phyloP scores from a whole-genome alignment of 108 stramenopile species.

The Cyclotella choctawhatcheeana region DNA sequence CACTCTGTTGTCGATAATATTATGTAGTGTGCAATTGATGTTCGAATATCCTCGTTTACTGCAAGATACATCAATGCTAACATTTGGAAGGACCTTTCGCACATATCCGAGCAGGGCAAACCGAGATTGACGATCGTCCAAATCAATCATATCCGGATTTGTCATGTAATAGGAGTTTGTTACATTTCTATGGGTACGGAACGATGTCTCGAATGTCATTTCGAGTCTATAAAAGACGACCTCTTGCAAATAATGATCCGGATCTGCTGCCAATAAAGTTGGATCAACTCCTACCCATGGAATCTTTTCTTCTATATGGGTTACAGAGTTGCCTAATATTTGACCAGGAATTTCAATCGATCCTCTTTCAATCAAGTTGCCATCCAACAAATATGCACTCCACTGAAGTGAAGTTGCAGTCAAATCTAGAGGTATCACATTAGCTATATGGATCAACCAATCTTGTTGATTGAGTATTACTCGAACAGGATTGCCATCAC shows the following conservation, averaged over 20 bases:
- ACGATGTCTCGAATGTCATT: neutral
- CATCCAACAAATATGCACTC: slow-evolving; percentile 32
- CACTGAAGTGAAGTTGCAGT: slow-evolving; percentile 12
- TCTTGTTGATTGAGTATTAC: slow-evolving; percentile 32
- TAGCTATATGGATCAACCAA: slow-evolving; percentile 39
- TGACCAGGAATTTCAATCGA: neutral
- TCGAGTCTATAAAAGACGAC: slow-evolving; percentile 33
- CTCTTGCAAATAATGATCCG: slow-evolving; percentile 1
- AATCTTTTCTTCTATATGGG: slow-evolving; percentile 16
- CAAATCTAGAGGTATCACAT: slow-evolving; percentile 15
- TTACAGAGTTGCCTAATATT: slow-evolving; percentile 21
- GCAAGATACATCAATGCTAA: slow-evolving; percentile 22
- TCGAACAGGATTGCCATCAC: slow-evolving; percentile 16
- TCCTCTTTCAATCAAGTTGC: slow-evolving; percentile 14
- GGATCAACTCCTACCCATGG: slow-evolving; percentile 24
- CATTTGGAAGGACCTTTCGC: slow-evolving; percentile 18
- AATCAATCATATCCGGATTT: slow-evolving; percentile 11
- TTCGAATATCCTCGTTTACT: neutral
- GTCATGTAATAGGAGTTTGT: slow-evolving; percentile 34
- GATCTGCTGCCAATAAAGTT: neutral
- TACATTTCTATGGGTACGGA: neutral
- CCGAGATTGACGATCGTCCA: slow-evolving; percentile 15
- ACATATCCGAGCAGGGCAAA: slow-evolving; percentile 29
- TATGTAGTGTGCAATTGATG: slow-evolving; percentile 21
- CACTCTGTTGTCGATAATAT: slow-evolving; percentile 7